These are phyloP conservation scores for Tulasnella sp. DNA, from an alignment of 768 basidiomycete genomes.

Conservation along the genomic window DNA sequence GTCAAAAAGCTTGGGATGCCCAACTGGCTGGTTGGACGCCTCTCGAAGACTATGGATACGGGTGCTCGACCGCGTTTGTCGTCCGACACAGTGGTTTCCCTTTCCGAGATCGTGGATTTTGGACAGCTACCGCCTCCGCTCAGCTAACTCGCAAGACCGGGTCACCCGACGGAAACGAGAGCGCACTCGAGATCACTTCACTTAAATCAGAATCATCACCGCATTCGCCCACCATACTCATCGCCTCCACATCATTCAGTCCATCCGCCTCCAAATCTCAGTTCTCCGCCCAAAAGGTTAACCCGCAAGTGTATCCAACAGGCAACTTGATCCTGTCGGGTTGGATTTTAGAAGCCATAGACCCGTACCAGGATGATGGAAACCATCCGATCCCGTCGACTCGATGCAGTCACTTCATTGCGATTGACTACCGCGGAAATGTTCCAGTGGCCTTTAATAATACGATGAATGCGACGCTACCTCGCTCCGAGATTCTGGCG, in stretches of 20 bases:
- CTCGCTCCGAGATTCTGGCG: conserved; percentile 58
- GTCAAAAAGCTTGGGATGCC: conserved; percentile 83
- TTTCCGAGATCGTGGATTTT: conserved; percentile 85
- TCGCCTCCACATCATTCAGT: conserved; percentile 77
- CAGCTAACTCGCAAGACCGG: conserved; percentile 36
- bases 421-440: conserved; percentile 81
- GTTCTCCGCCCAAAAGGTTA: conserved; percentile 67
- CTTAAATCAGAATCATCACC: neutral
- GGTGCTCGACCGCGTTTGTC: conserved; percentile 66
- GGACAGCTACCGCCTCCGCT: conserved; percentile 70
- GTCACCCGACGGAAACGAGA: conserved; percentile 9
- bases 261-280: conserved; percentile 52
- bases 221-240: conserved; percentile 60
- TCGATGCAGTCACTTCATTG: conserved; percentile 75
- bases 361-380: conserved; percentile 88
- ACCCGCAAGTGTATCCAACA: conserved; percentile 66
- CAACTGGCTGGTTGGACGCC: conserved; percentile 65
- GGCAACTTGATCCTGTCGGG: conserved; percentile 85
- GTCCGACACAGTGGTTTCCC: conserved; percentile 79
- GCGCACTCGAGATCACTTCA: neutral
- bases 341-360: conserved; percentile 94
- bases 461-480: conserved; percentile 74
- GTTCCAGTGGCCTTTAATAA: conserved; percentile 82
- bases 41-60: conserved; percentile 75
- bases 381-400: conserved; percentile 94